Evolutionary conservation across 768 basidiomycete genomes (phyloP), one percentile per base, ranked within the genome.

Genomic region (Suillus fuscotomentosus): DNA sequence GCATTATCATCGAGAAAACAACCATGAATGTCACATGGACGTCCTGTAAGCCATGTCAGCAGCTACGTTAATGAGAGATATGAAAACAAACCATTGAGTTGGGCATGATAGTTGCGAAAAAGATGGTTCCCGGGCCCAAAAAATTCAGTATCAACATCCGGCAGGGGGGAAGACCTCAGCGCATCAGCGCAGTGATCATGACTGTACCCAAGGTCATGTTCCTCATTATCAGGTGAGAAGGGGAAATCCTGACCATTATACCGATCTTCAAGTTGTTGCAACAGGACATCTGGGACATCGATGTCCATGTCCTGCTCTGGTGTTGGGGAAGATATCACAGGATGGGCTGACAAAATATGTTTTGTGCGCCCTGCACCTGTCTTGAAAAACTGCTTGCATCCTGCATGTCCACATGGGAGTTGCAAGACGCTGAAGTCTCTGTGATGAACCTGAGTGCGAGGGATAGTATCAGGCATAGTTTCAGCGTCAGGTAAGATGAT

Each of bases 21-120:
- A 2, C 66, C 64, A 10, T 45, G n/a, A 15, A 51, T 42, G 34
- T 65, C 51, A 42, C 66, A 67, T 15, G 61, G 64, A 34, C 14
- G 13, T 22, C 42, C 62, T 66, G 65, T 42, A 62, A 56, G 27
- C 27, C 17, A 47, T 24, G 43, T 20, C 31, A 39, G 11, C 7
- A 43, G 42, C 17, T 17, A 17, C 17, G 0, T 43, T 42, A 60
- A n/a, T 67, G 24, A 47, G 43, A 42, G 45, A 45, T 31, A 55
- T 34, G 15, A 34, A 27, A 36, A 31, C 53, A 38, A 48, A 61
- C 63, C 60, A 61, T 22, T 66, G 17, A 66, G 51, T 48, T 63
- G 34, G 0, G 43, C 31, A 15, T 66, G 66, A 42, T 66, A 66
- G 34, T 39, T 34, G 1, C 36, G n/a, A 20, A 61, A 66, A 17